Evolutionary conservation across 495 filamentous ascomycete species (phyloP).

Genomic region (Cryomyces antarcticus): DNA sequence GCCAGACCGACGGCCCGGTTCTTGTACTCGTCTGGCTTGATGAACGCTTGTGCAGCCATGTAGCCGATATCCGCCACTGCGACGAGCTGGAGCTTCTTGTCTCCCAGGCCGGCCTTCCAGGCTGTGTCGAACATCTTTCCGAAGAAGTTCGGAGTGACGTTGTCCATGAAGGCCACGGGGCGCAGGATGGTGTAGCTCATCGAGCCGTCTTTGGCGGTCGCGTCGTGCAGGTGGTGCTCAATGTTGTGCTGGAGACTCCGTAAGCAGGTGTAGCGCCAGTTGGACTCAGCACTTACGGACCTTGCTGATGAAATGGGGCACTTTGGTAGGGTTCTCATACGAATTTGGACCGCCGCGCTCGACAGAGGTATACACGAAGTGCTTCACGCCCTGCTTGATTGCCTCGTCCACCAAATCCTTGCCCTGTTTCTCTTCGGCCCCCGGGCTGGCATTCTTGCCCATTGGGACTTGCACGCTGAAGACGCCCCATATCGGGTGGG

Average conservation of each 20-base stretch:
- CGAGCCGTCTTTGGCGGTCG: slow-evolving; percentile 12
- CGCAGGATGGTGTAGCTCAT: slow-evolving; percentile 26
- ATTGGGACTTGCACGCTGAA: slow-evolving; percentile 18
- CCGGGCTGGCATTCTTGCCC: slow-evolving; percentile 25
- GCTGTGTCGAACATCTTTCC: slow-evolving; percentile 38
- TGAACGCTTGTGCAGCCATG: slow-evolving; percentile 42
- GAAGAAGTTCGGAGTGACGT: slow-evolving; percentile 32
- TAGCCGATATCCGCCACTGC: slow-evolving; percentile 39
- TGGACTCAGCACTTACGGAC: no score
- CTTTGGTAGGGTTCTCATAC: slow-evolving; percentile 32
- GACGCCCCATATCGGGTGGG: slow-evolving; percentile 25
- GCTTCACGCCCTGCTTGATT: slow-evolving; percentile 32
- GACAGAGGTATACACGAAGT: slow-evolving; percentile 47
- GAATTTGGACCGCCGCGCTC: slow-evolving; percentile 43
- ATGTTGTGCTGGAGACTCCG: slow-evolving; percentile 33
- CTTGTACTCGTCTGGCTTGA: slow-evolving; percentile 25
- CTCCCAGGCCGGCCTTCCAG: slow-evolving; percentile 24
- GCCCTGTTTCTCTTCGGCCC: slow-evolving; percentile 39
- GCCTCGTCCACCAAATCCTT: slow-evolving; percentile 37
- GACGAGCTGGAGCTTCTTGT: slow-evolving; percentile 36
- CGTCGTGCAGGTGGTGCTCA: slow-evolving; percentile 34
- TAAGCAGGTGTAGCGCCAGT: neutral
- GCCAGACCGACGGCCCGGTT: slow-evolving; percentile 30
- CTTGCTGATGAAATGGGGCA: slow-evolving; percentile 36
- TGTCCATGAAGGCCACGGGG: slow-evolving; percentile 44